These are phyloP conservation scores for Ophiostoma novo-ulmi DNA, from an alignment of 2,329 filamentous ascomycete genomes.

Conservation along the genomic window DNA sequence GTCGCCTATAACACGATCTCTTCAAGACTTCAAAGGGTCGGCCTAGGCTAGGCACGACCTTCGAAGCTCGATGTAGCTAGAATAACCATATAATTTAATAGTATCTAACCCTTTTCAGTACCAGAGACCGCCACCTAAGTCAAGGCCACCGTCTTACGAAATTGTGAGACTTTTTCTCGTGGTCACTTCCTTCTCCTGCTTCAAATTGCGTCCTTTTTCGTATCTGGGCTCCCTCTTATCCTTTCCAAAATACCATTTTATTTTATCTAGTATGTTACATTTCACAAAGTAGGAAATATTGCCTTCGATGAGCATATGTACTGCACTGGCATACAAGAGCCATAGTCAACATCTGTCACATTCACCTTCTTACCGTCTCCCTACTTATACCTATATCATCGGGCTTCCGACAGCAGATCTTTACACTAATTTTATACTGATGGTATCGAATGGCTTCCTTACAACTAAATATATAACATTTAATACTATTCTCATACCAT, in stretches of 20 bases:
- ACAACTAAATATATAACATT: not conserved
- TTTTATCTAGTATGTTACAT: not conserved
- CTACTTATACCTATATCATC: not conserved
- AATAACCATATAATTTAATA: not conserved
- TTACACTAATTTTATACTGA: not conserved
- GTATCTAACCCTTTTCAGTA: not conserved
- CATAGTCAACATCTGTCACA: not conserved
- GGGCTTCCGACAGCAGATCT: too few species aligned
- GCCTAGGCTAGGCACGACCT: not conserved
- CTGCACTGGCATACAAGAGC: too few species aligned
- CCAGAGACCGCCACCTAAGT: not conserved
- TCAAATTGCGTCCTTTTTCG: not conserved
- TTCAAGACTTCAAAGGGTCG: too few species aligned
- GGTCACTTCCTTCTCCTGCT: not conserved
- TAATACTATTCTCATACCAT: not conserved
- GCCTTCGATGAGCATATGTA: too few species aligned
- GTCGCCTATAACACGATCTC: not conserved
- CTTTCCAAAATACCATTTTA: not conserved
- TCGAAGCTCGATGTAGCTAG: not conserved
- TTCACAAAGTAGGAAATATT: not conserved
- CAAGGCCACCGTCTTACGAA: not conserved
- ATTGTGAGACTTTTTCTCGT: not conserved
- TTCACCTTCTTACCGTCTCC: not conserved
- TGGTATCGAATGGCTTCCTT: not conserved
- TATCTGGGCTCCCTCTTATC: not conserved